Evolutionary conservation across 257 asterid genomes (phyloP).

Genomic region (Penstemon eatonii): DNA sequence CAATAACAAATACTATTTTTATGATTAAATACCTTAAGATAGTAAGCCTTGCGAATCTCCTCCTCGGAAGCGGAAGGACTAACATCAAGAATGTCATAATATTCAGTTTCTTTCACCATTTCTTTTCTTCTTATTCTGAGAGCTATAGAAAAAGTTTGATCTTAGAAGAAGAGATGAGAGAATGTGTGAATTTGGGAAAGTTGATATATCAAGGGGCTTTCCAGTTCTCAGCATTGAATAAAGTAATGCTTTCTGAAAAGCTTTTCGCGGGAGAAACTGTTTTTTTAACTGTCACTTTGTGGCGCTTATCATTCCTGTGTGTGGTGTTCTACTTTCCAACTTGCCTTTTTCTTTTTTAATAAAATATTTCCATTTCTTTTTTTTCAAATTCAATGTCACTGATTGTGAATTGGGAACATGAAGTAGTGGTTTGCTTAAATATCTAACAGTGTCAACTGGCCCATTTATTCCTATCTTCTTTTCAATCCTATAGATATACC

Average conservation of each 20-base stretch:
- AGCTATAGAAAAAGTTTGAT: constrained; percentile 29
- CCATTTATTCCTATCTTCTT: no score
- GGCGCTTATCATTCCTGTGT: constrained; percentile 60
- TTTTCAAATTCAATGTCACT: background rate
- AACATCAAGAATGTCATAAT: constrained; percentile 72
- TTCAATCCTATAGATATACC: no score
- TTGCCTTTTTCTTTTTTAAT: background rate
- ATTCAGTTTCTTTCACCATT: constrained; percentile 92
- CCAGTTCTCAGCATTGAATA: constrained; percentile 50
- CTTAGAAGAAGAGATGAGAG: constrained; percentile 16
- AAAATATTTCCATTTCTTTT: background rate
- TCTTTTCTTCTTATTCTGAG: constrained; percentile 9
- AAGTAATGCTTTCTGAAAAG: constrained; percentile 40
- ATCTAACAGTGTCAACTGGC: no score
- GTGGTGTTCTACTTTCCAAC: constrained; percentile 32
- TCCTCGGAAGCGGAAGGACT: constrained; percentile 71
- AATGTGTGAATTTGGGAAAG: constrained; percentile 31
- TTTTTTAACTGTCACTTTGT: constrained; percentile 69
- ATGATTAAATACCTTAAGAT: constrained; percentile 61
- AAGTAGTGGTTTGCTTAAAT: no score
- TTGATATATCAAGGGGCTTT: constrained; percentile 41
- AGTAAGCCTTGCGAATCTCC: constrained; percentile 83
- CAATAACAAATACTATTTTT: background rate
- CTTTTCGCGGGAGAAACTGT: constrained; percentile 87
- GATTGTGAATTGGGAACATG: no score